phyloP scores from a whole-genome alignment of 2,329 filamentous ascomycete species.

The Pezicula radicicola region DNA sequence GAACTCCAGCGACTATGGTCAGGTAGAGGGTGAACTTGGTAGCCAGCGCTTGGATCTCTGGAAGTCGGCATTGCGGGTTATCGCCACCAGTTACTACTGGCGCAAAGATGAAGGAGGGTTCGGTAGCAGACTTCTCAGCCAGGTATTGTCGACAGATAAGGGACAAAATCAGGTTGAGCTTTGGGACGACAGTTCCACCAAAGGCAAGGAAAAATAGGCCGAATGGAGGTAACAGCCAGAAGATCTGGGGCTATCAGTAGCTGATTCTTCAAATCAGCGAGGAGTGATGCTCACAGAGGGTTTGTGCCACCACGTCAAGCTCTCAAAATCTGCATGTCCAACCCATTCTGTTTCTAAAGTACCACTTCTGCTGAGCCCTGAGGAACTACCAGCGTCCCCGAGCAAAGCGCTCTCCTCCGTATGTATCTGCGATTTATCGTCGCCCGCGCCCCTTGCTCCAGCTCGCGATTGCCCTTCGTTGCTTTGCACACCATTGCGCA shows the following conservation, averaged over 20 bases:
- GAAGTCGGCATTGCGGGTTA: conserved; percentile 76
- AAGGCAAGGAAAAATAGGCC: conserved; percentile 81
- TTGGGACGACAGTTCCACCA: conserved; percentile 82
- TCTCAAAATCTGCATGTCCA: conserved; percentile 54
- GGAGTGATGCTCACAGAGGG: conserved; percentile 51
- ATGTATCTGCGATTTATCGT: neutral
- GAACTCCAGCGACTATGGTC: conserved; percentile 68
- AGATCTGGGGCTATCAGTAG: conserved; percentile 53
- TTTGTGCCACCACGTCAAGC: conserved; percentile 57
- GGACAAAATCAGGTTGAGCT: conserved; percentile 79
- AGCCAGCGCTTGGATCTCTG: conserved; percentile 73
- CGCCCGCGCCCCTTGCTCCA: no score
- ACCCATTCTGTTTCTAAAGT: conserved; percentile 37
- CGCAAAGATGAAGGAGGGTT: conserved; percentile 57
- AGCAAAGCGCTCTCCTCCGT: neutral
- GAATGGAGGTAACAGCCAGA: conserved; percentile 80
- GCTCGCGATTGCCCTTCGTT: neutral
- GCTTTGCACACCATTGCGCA: neutral
- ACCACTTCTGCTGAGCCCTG: neutral
- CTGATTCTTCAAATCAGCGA: neutral
- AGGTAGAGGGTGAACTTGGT: conserved; percentile 76
- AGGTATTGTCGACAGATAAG: conserved; percentile 85
- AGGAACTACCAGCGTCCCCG: neutral
- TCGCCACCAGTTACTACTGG: conserved; percentile 66
- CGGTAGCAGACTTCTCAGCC: conserved; percentile 56